Evolutionary conservation across 176 grass and related monocot species (phyloP).

Genomic region (Dactylis glomerata): DNA sequence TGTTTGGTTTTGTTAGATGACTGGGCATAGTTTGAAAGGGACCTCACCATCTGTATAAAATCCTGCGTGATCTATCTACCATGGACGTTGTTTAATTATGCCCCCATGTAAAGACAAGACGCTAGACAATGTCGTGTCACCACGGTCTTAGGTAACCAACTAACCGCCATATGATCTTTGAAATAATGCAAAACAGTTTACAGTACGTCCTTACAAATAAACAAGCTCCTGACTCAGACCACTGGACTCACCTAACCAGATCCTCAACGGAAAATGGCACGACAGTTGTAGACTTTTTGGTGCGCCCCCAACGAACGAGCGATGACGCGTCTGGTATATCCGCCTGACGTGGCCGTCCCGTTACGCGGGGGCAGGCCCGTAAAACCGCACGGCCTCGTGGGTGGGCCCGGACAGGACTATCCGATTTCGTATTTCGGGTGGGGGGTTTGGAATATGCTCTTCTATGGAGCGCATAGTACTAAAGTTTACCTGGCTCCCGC

Average conservation of each 20-base stretch:
- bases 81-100: not conserved
- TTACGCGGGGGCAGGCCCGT: constrained; percentile 6
- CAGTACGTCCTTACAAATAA: not conserved
- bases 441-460: constrained; percentile 41
- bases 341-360: not conserved
- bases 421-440: not conserved
- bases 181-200: not conserved
- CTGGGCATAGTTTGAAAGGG: not conserved
- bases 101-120: not conserved
- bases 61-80: not conserved
- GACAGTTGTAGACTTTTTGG: not conserved
- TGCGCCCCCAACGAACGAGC: not conserved
- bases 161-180: not conserved
- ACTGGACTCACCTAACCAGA: not conserved
- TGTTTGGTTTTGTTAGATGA: not conserved
- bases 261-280: not conserved
- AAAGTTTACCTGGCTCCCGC: not conserved
- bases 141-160: not conserved
- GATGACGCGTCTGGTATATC: not conserved
- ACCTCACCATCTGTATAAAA: not conserved
- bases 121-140: not conserved
- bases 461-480: too few species aligned
- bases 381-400: not conserved
- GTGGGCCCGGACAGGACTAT: not conserved
- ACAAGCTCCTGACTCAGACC: not conserved